phyloP scores from a whole-genome alignment of 257 asterid species.

The Solanum gandarillasii region DNA sequence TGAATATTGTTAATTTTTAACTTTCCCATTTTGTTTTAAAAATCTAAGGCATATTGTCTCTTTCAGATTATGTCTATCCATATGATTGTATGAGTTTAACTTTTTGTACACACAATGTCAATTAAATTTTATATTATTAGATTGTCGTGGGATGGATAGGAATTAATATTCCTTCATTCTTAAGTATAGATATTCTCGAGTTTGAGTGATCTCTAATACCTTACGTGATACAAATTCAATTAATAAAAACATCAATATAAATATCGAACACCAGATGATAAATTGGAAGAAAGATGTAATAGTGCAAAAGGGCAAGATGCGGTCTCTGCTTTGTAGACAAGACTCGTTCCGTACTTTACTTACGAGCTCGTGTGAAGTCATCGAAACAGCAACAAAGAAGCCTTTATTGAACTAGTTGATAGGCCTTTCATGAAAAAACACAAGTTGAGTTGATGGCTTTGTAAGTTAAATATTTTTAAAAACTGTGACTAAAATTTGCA shows the following conservation, averaged over 20 bases:
- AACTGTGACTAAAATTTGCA: neutral
- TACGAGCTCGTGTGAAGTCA: neutral
- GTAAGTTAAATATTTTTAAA: neutral
- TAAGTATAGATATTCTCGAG: too few species aligned
- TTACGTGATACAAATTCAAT: neutral
- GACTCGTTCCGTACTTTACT: too few species aligned
- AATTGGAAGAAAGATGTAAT: too few species aligned
- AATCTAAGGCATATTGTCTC: neutral
- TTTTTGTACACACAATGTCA: neutral
- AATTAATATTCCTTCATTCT: too few species aligned
- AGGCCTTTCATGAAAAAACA: neutral
- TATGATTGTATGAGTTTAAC: neutral
- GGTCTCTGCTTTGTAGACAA: too few species aligned
- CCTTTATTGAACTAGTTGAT: neutral
- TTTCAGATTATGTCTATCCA: neutral
- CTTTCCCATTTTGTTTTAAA: neutral
- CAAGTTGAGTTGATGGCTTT: neutral
- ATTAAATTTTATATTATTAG: neutral
- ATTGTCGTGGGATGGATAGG: too few species aligned
- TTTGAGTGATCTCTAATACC: too few species aligned
- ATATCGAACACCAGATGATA: rapidly evolving
- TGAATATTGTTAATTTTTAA: neutral
- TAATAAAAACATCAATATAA: rapidly evolving
- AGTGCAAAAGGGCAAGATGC: neutral
- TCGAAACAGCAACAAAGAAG: neutral